A percentile compares a stretch with the other conserved stretches of the same genome.
Evolutionary conservation across 2,329 filamentous ascomycete species (phyloP).

Genomic region (Aspergillus caelatus): DNA sequence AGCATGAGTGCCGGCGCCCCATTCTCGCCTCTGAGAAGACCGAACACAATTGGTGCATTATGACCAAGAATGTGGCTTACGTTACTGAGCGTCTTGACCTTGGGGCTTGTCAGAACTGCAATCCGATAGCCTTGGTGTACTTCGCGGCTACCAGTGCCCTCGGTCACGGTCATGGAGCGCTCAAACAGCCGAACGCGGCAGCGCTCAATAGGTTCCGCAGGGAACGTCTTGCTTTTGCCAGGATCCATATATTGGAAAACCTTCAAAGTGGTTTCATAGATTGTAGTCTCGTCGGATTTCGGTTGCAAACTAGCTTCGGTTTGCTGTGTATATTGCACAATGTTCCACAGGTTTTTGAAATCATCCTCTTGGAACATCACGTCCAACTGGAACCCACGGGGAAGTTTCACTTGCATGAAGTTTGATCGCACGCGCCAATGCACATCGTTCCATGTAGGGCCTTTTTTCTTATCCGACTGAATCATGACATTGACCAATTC

Average conservation of each 20-base stretch:
- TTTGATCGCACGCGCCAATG: constrained; percentile 72
- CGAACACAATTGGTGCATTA: constrained; percentile 72
- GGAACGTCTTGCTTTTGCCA: constrained; percentile 72
- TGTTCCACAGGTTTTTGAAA: constrained; percentile 76
- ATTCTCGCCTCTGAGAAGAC: constrained; percentile 72
- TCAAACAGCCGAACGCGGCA: constrained; percentile 80
- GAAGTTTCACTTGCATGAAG: constrained; percentile 69
- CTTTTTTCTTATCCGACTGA: constrained; percentile 66
- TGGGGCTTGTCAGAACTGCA: constrained; percentile 74
- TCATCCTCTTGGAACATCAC: constrained; percentile 75
- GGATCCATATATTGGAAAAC: constrained; percentile 82
- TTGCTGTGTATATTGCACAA: constrained; percentile 81
- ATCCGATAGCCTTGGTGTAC: constrained; percentile 80
- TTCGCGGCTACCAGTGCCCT: constrained; percentile 71
- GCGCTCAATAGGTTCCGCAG: constrained; percentile 69
- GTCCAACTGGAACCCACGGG: constrained; percentile 73
- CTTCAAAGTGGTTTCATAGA: constrained; percentile 70
- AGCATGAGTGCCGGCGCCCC: constrained; percentile 71
- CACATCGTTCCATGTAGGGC: constrained; percentile 79
- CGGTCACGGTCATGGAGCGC: constrained; percentile 66
- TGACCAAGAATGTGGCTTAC: constrained; percentile 71
- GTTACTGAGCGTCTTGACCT: constrained; percentile 75
- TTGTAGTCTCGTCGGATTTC: constrained; percentile 68
- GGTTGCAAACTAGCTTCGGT: constrained; percentile 72
- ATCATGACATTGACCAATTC: constrained; percentile 75